phyloP scores from a whole-genome alignment of 257 asterid genomes.

The Solanum tacnaense region DNA sequence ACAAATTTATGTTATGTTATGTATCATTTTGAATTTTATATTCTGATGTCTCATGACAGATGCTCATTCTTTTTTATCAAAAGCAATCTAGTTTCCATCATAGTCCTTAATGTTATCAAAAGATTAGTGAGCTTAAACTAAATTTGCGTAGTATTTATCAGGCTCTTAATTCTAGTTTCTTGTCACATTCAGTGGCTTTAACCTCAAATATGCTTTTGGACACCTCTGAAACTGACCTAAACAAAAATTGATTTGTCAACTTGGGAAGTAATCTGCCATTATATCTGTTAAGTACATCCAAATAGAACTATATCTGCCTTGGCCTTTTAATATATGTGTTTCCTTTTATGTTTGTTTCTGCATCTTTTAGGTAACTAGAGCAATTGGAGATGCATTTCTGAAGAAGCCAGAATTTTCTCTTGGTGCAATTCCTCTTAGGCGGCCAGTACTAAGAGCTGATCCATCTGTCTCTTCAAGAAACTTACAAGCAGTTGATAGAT shows the following conservation, averaged over 20 bases:
- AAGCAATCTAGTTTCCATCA: no score
- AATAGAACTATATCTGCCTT: no score
- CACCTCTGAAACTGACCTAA: no score
- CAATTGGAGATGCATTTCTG: slow-evolving; percentile 87
- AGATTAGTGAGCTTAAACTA: no score
- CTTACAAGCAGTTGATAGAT: slow-evolving; percentile 44
- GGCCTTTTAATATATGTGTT: no score
- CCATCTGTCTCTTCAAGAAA: slow-evolving; percentile 40
- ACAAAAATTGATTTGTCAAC: no score
- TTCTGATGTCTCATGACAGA: background rate
- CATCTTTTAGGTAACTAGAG: slow-evolving; percentile 57
- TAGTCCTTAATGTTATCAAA: no score
- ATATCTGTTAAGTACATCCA: background rate
- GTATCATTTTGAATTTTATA: background rate
- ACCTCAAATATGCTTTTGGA: background rate
- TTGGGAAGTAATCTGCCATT: background rate
- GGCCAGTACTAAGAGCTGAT: slow-evolving; percentile 64
- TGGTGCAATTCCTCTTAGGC: slow-evolving; percentile 38
- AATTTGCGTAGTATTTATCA: no score
- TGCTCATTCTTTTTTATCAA: background rate
- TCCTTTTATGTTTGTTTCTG: background rate
- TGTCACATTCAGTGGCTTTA: no score
- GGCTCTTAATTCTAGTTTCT: no score
- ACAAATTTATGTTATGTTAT: background rate
- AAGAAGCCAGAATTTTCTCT: slow-evolving; percentile 61